phyloP scores from a whole-genome alignment of 2,329 filamentous ascomycete genomes.

The Polytolypa hystricis region DNA sequence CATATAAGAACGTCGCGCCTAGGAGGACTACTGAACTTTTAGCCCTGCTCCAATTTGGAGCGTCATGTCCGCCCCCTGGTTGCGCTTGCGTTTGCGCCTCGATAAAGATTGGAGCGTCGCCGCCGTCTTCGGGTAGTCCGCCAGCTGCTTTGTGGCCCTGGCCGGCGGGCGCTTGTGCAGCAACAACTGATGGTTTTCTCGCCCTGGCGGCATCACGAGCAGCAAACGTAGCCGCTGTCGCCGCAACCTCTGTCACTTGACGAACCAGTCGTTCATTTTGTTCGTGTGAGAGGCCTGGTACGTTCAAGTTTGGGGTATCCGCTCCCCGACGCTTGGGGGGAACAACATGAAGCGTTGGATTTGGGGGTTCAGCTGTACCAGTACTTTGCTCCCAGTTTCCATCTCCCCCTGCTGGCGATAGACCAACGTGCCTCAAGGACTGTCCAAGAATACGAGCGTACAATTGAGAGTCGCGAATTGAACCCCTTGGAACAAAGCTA shows the following conservation, averaged over 20 bases:
- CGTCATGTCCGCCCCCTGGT: slow-evolving; percentile 77
- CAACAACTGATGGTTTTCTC: slow-evolving; percentile 38
- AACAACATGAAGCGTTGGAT: slow-evolving; percentile 56
- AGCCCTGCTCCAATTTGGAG: slow-evolving; percentile 90
- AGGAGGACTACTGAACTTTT: slow-evolving; percentile 88
- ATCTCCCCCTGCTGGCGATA: slow-evolving; percentile 34
- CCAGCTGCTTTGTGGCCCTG: slow-evolving; percentile 27
- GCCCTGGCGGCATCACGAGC: slow-evolving; percentile 60
- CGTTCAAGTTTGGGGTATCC: slow-evolving; percentile 18
- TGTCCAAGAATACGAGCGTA: slow-evolving; percentile 92
- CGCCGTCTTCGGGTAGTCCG: slow-evolving; percentile 39
- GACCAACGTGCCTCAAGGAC: slow-evolving; percentile 71
- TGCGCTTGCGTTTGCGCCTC: slow-evolving; percentile 31
- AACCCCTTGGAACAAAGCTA: slow-evolving; percentile 44
- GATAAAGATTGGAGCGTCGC: slow-evolving; percentile 17
- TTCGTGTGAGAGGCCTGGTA: slow-evolving; percentile 62
- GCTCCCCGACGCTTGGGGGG: slow-evolving; percentile 53
- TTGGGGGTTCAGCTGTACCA: slow-evolving; percentile 57
- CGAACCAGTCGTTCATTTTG: slow-evolving; percentile 73
- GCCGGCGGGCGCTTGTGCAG: slow-evolving; percentile 21
- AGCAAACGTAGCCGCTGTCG: slow-evolving; percentile 78
- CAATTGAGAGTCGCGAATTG: slow-evolving; percentile 76
- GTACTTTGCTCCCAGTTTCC: slow-evolving; percentile 37
- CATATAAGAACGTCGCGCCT: slow-evolving; percentile 80
- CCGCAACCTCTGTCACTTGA: slow-evolving; percentile 86